Base-by-base conservation (phyloP, 306 rosid species). In the Vigna hirtella region DNA sequence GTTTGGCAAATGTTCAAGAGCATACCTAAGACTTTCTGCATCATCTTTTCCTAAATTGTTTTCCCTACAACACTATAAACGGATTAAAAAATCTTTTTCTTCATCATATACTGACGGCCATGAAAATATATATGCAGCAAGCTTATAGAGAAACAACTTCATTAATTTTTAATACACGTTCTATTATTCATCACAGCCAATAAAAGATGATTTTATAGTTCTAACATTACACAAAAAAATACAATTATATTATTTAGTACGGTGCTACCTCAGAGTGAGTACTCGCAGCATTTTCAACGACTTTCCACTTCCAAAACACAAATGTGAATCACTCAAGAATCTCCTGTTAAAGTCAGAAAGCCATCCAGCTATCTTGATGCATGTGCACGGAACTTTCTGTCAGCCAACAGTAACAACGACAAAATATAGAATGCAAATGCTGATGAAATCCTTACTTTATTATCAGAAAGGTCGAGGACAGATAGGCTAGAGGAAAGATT, bases 281-380 rank as follows among this genome's bases (percentile, higher is more conserved):
- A 83, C 91, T n/a, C 77, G 90, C 75, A 95, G 71, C 55, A 85
- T 85, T 75, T 86, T 93, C 85, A 95, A 89, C 80, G 96, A 86
- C 83, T 81, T 91, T 64, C 89, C 86, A 66, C 24, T 75, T 77
- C 74, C 82, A 26, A 67, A 69, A 50, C 83, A 85, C 30, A 76
- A 48, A 28, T 40, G 79, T 40, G 82, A 67, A 57, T 59, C 77
- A 42, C 77, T 79, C 51, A 79, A 68, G 74, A 76, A 77, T 78
- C 88, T 86, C 78, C 47, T 52, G 74, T 61, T 86, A 80, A 86
- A 88, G 79, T 87, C 80, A 84, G 91, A 87, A 75, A 95, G 93
- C 92, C 98, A 95, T 68, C 98, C 98, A 51, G 90, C 65, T 73
- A 95, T 88, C 98, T 94, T 85, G 81, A 88, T 53, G 70, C 68